phyloP scores from a whole-genome alignment of 192 early-diverging fungal species.

The Gamsiella multidivaricata region DNA sequence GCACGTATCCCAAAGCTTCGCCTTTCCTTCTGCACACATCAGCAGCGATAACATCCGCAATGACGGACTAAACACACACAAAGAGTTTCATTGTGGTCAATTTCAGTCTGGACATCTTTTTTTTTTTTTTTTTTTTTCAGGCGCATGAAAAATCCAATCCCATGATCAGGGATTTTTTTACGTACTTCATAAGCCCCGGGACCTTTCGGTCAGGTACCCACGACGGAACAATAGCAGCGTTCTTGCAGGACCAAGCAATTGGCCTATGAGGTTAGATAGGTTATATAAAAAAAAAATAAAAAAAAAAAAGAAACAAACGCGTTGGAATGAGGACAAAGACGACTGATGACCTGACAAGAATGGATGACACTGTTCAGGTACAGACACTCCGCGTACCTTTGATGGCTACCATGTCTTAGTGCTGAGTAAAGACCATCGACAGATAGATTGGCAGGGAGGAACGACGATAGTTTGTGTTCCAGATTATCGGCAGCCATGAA shows the following conservation, averaged over 20 bases:
- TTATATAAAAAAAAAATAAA: background rate
- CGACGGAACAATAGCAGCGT: slow-evolving; percentile 39
- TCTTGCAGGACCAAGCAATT: slow-evolving; percentile 50
- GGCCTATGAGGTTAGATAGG: slow-evolving; percentile 24
- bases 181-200: slow-evolving; percentile 49
- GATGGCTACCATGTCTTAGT: slow-evolving; percentile 34
- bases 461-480: slow-evolving; percentile 28
- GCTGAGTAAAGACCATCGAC: slow-evolving; percentile 46
- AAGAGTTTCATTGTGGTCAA: too few species aligned
- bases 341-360: too few species aligned
- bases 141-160: too few species aligned
- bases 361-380: too few species aligned
- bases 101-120: background rate
- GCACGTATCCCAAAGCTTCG: slow-evolving; percentile 40
- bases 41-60: slow-evolving; percentile 37
- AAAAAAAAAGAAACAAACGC: background rate
- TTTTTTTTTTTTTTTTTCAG: background rate
- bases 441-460: slow-evolving; percentile 37
- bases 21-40: slow-evolving; percentile 24
- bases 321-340: too few species aligned
- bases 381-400: slow-evolving; percentile 29
- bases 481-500: slow-evolving; percentile 17
- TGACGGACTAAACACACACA: slow-evolving; percentile 19
- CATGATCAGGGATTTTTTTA: too few species aligned
- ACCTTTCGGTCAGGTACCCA: slow-evolving; percentile 50